Evolutionary conservation across 73 alveolate species (phyloP).

Genomic region (Blepharisma japonicum): DNA sequence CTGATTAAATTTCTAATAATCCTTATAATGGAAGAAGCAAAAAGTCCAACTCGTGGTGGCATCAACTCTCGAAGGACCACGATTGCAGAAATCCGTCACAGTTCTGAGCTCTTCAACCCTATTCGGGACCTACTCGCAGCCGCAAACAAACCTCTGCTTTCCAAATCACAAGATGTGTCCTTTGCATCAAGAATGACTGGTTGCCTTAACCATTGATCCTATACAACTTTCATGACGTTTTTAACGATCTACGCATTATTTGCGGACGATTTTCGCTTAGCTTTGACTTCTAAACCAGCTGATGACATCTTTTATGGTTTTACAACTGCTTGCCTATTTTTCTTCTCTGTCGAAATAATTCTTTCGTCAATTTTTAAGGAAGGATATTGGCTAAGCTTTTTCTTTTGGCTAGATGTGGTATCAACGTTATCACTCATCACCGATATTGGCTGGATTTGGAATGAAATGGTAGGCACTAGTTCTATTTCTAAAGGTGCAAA

Average conservation of each 20-base stretch:
- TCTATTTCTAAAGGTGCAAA: constrained; percentile 47
- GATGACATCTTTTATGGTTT: constrained; percentile 22
- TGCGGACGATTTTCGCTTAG: constrained; percentile 74
- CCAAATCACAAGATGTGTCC: too few relatives aligned
- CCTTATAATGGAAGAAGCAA: too few relatives aligned
- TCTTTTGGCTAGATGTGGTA: constrained; percentile 72
- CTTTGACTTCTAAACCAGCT: constrained; percentile 10
- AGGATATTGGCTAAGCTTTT: constrained; percentile 40
- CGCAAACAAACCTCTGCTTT: too few relatives aligned
- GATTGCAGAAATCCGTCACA: too few relatives aligned
- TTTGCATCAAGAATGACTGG: too few relatives aligned
- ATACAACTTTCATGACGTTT: constrained; percentile 55
- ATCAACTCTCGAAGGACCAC: too few relatives aligned
- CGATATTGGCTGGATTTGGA: constrained; percentile 78
- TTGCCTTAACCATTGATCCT: constrained; percentile 29
- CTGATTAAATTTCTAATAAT: too few relatives aligned
- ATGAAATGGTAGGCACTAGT: constrained; percentile 46
- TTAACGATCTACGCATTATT: constrained; percentile 83
- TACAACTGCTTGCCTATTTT: constrained; percentile 5
- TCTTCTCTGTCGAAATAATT: constrained; percentile 30
- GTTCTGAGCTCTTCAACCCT: too few relatives aligned
- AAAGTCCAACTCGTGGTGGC: too few relatives aligned
- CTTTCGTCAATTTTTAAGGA: constrained; percentile 12
- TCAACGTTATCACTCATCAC: constrained; percentile 67
- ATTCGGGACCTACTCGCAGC: too few relatives aligned